These are phyloP conservation scores for Erysiphe pulchra DNA, from an alignment of 2,329 filamentous ascomycete species.

Conservation along the genomic window DNA sequence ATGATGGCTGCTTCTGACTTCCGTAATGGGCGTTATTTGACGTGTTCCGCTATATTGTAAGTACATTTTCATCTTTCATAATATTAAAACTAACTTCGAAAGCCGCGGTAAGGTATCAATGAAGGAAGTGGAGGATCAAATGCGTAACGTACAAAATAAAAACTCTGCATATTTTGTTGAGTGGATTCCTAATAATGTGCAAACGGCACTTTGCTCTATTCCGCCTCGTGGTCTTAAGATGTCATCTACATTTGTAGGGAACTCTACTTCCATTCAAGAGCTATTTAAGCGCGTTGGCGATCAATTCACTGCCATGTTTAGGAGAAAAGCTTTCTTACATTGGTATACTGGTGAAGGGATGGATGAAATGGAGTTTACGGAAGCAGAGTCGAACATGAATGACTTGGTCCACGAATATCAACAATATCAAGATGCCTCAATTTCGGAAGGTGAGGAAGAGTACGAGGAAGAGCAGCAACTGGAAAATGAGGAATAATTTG, in stretches of 20 bases:
- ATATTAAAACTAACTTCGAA: constrained; percentile 12
- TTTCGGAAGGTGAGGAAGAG: constrained; percentile 94
- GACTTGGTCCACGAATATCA: constrained; percentile 98
- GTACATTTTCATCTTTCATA: constrained; percentile 4
- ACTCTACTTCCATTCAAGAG: constrained; percentile 99
- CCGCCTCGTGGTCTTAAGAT: constrained; percentile 95
- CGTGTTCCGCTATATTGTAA: constrained; percentile 88
- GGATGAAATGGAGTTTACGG: constrained; percentile 99
- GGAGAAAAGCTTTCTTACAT: constrained; percentile 99
- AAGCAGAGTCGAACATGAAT: constrained; percentile 99
- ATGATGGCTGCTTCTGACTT: constrained; percentile 99
- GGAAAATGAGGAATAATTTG: constrained; percentile 33
- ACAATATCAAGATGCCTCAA: constrained; percentile 97
- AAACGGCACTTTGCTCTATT: constrained; percentile 97
- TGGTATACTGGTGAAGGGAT: constrained; percentile 99
- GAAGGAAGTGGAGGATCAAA: constrained; percentile 99
- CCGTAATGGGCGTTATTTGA: constrained; percentile 98
- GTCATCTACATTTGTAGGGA: constrained; percentile 96
- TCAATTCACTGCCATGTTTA: constrained; percentile 99
- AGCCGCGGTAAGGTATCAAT: constrained; percentile 98
- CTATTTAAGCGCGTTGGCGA: constrained; percentile 99
- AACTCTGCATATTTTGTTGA: constrained; percentile 99
- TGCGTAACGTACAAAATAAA: constrained; percentile 99
- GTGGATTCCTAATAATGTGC: constrained; percentile 99
- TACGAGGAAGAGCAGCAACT: constrained; percentile 53